Evolutionary conservation across 805 yeast genomes (phyloP).

Genomic region (Yarrowia sp.): DNA sequence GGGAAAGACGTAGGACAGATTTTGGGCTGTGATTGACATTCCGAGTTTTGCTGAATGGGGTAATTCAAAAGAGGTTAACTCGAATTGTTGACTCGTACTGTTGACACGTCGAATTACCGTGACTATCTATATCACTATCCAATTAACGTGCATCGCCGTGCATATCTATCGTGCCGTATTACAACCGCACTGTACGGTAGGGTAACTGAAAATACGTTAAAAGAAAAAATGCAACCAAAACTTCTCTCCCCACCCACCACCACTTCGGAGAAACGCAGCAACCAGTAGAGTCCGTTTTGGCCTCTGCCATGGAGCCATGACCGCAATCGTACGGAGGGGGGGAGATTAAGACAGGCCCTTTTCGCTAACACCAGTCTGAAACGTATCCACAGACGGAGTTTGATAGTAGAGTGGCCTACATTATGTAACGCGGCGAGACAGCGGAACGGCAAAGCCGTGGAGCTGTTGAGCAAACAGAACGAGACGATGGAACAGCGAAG

Average conservation of each 20-base stretch:
- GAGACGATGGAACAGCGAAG: neutral
- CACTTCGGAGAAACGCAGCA: slow-evolving; percentile 23
- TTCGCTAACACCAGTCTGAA: slow-evolving; percentile 25
- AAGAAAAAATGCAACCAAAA: neutral
- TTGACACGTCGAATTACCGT: no score
- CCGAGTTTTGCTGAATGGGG: neutral
- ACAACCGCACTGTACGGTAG: neutral
- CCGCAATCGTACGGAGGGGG: slow-evolving; percentile 22
- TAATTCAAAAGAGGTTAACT: no score
- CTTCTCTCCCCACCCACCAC: slow-evolving; percentile 9
- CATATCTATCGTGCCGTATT: neutral
- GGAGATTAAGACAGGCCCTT: slow-evolving; percentile 20
- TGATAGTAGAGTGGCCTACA: slow-evolving; percentile 25
- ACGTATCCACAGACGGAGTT: slow-evolving; percentile 23
- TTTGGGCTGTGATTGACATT: slow-evolving; percentile 50
- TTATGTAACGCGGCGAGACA: neutral
- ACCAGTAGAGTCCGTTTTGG: slow-evolving; percentile 25
- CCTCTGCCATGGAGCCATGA: slow-evolving; percentile 24
- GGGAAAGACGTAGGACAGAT: slow-evolving; percentile 68
- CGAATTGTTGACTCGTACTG: no score
- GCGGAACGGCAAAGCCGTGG: neutral
- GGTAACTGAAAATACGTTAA: neutral
- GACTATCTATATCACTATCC: no score
- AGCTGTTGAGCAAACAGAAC: no score
- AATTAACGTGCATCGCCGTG: neutral